These are phyloP conservation scores for Ochromonas danica DNA, from an alignment of 108 stramenopile species.

Conservation along the genomic window DNA sequence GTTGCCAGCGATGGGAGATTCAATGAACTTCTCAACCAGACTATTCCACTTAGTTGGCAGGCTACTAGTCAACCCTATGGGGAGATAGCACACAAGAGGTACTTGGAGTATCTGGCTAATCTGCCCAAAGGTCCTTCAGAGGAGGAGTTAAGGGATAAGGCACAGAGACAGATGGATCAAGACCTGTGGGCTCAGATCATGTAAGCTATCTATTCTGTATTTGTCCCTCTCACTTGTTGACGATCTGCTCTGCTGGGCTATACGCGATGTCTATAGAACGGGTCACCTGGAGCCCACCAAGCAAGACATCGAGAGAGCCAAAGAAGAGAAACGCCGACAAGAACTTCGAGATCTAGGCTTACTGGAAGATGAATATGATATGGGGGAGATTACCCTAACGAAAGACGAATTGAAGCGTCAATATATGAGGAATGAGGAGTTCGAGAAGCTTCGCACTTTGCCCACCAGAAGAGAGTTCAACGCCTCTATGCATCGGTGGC, in stretches of 20 bases:
- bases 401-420: not conserved
- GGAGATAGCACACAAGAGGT: conserved; percentile 13
- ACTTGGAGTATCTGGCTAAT: conserved; percentile 2
- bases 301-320: not conserved
- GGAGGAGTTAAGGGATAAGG: not conserved
- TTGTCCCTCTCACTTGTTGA: not conserved
- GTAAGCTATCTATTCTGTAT: not conserved
- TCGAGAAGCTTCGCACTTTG: not conserved
- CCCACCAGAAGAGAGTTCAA: not conserved
- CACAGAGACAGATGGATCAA: not conserved
- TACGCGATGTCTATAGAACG: not conserved
- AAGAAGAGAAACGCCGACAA: not conserved
- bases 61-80: conserved; percentile 1
- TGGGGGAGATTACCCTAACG: not conserved
- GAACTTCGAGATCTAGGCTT: not conserved
- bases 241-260: not conserved
- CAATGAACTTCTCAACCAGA: not conserved
- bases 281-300: not conserved
- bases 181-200: not conserved
- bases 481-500: not conserved
- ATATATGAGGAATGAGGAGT: not conserved
- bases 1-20: not conserved
- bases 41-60: not conserved
- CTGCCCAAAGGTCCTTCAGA: conserved; percentile 1
- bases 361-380: not conserved